Base-by-base conservation (phyloP, 2,329 filamentous ascomycete species). In the Aphanocladium album region DNA sequence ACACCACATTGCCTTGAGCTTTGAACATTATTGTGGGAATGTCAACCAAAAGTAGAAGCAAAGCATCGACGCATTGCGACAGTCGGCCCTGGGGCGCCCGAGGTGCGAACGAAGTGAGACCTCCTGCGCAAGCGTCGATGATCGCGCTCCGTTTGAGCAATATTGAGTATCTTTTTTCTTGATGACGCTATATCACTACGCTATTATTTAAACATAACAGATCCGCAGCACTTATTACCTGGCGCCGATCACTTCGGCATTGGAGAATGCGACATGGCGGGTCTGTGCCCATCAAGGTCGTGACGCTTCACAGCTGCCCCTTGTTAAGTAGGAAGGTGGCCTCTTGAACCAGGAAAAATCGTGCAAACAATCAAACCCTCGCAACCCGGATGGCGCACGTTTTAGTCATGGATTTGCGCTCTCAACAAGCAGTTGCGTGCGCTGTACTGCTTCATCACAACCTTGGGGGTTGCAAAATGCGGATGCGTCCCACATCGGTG, bases 21-120 rank as follows among this genome's bases (percentile, higher is more conserved):
- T 33, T 55, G 54, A 43, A 47, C 47, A 59, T 52, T 45, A 45
- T 41, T 45, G 57, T 59, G 57, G 57, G 16, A 46, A 59, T 45
- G 39, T 23, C 33, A 5, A 33, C 46, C n/a, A 9, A 21, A 21
- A 46, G 21, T 21, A 35, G 19, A 33, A 51, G 25, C 21, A 50
- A 46, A 46, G 17, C 17, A 45, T 41, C 9, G 35, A 51, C 35
- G 3, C 35, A 17, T 39, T 17, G 16, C 12, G 35, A 8, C 12
- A 23, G n/a, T 45, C 41, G 41, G 41, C 19, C 25, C 16, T 21
- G 16, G 11, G 14, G 49, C 19, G 33, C n/a, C n/a, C 33, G 30
- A 27, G 21, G 45, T 41, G 35, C 55, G 33, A 30, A 50, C 27
- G 19, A n/a, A 16, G 39, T 14, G 9, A 51, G 21, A 7, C 23